These are phyloP conservation scores for Haplographium delicatum DNA, from an alignment of 495 filamentous ascomycete genomes.

Conservation along the genomic window DNA sequence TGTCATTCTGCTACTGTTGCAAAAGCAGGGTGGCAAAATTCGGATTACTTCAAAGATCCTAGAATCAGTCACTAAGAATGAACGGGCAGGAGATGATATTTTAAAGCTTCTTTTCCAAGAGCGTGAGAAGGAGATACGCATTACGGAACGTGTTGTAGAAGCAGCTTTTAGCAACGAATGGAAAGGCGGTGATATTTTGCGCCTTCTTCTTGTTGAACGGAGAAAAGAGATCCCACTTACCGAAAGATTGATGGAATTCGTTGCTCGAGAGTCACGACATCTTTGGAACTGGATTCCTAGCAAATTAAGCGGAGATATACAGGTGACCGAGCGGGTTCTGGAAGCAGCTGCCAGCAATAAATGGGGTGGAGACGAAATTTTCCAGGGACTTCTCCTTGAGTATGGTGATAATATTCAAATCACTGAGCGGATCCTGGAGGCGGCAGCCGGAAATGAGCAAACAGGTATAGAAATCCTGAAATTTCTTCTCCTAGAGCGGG, in stretches of 20 bases:
- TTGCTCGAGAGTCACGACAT: too few species aligned
- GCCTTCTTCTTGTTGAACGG: background rate
- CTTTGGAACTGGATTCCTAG: too few species aligned
- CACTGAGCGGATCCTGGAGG: background rate
- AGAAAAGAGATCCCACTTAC: background rate
- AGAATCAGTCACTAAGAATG: background rate
- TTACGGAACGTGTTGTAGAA: background rate
- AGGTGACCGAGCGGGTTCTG: background rate
- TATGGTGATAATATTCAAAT: background rate
- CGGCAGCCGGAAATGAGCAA: background rate
- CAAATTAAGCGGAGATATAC: too few species aligned
- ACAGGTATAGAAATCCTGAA: background rate
- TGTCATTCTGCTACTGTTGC: too few species aligned
- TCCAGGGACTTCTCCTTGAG: background rate
- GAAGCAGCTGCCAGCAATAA: background rate
- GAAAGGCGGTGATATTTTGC: background rate
- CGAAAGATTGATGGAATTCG: too few species aligned
- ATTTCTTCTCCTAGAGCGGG: background rate
- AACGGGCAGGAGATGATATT: background rate
- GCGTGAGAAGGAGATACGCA: background rate
- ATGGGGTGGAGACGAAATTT: background rate
- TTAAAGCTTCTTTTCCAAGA: background rate
- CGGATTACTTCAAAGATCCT: background rate
- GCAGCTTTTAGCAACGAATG: background rate
- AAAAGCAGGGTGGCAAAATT: too few species aligned